Conservation (phyloP, 2,329 filamentous ascomycete genomes). For the Talaromyces sp. region DNA sequence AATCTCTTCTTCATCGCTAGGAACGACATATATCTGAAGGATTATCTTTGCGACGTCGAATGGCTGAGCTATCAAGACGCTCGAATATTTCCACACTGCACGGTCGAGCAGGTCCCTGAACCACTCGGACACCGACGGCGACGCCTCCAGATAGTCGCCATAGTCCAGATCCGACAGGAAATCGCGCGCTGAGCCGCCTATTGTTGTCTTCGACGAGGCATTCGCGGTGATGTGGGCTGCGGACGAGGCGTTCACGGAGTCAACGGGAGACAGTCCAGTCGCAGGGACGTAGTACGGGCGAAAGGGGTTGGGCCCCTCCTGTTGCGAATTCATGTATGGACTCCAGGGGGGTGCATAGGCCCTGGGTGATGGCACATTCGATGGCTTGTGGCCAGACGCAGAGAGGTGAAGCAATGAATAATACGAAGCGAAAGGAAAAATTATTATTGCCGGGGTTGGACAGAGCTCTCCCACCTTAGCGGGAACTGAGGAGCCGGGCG, state of each 20-base stretch:
- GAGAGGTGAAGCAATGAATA: neutral
- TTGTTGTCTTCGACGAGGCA: constrained; percentile 43
- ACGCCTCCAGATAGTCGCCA: constrained; percentile 75
- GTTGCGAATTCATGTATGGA: constrained; percentile 13
- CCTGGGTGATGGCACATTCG: constrained; percentile 1
- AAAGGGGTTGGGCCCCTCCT: constrained; percentile 47
- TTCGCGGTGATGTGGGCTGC: constrained; percentile 24
- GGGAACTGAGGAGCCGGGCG: too few species aligned
- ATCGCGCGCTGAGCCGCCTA: constrained; percentile 65
- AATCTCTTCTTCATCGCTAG: constrained; percentile 27
- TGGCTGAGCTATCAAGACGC: constrained; percentile 82
- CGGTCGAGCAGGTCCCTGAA: constrained; percentile 74
- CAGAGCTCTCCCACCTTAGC: too few species aligned
- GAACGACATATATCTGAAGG: constrained; percentile 64
- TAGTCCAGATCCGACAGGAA: constrained; percentile 89
- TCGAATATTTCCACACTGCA: constrained; percentile 85
- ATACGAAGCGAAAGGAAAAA: too few species aligned
- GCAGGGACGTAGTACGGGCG: constrained; percentile 60
- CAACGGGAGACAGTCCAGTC: constrained; percentile 52
- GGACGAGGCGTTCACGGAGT: constrained; percentile 29
- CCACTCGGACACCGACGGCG: constrained; percentile 68
- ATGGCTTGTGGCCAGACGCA: neutral
- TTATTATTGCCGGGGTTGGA: neutral
- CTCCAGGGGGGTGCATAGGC: neutral
- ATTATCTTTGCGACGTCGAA: constrained; percentile 97